Base-by-base conservation (phyloP, 2,329 filamentous ascomycete species). In the Drechslerella coelobrocha region DNA sequence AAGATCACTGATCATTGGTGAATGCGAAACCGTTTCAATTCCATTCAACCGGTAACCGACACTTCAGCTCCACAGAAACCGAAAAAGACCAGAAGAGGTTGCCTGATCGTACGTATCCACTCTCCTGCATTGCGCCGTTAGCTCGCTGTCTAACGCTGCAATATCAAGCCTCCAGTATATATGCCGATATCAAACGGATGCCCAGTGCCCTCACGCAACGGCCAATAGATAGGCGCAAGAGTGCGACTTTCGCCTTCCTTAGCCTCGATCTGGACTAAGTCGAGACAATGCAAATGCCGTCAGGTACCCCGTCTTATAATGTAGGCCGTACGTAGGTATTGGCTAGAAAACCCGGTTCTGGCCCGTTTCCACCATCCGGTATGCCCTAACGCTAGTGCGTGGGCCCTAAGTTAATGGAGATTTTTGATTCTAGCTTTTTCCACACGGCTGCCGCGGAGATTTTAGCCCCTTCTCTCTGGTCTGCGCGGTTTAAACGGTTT, bases 371-470 rank as follows among this genome's bases (percentile, higher is more conserved):
- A n/a, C n/a, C n/a, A n/a, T n/a, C n/a, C n/a, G n/a, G n/a, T n/a
- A n/a, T n/a, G n/a, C n/a, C n/a, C n/a, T 24, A 19, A 8, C 34
- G 47, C 27, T 53, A 17, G 17, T 43, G 34, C 43, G 29, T 41
- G 26, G 54, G 14, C 10, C 12, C 10, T 19, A 6, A 17, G 31
- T 43, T 39, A 55, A 19, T 9, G 27, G 7, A 6, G 24, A 34
- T 24, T 43, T n/a, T 61, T 29, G n/a, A n/a, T n/a, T n/a, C n/a
- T n/a, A n/a, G n/a, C n/a, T n/a, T n/a, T n/a, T n/a, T n/a, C n/a
- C n/a, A n/a, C 51, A 43, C 62, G 55, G 21, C 41, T 19, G 41
- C 27, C 24, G 48, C 55, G 62, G 62, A 68, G 37, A 50, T 47
- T 63, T 63, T 50, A 27, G 50, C 56, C 14, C 43, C 39, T 61